Percentiles rank a stretch among this genome's conserved stretches.
These are phyloP conservation scores for Przewalskia tangutica DNA, from an alignment of 257 asterid species.

Conservation along the genomic window DNA sequence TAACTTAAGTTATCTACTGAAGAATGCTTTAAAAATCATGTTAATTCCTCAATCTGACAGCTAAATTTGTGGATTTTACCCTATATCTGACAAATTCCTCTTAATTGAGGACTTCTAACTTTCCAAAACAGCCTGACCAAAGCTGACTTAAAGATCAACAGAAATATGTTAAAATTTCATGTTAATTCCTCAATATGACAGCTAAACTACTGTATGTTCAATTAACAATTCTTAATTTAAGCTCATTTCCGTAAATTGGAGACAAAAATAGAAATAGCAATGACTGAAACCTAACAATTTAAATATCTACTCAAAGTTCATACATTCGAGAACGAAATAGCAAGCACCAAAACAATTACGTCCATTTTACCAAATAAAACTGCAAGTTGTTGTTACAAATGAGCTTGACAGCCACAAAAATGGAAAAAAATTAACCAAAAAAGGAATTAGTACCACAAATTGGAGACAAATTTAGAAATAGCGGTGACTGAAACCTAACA, in stretches of 20 bases:
- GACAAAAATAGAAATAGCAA: not conserved
- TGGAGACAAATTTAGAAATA: too few relatives aligned
- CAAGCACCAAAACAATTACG: too few relatives aligned
- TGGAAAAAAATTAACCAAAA: not conserved
- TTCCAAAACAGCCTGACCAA: not conserved
- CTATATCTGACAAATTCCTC: not conserved
- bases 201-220: not conserved
- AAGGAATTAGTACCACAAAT: constrained; percentile 24
- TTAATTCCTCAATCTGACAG: not conserved
- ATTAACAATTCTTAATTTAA: not conserved
- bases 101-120: not conserved
- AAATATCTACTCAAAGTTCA: not conserved
- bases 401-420: not conserved
- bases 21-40: not conserved
- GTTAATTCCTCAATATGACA: not conserved
- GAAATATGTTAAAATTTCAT: not conserved
- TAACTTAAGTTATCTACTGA: not conserved
- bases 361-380: not conserved
- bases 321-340: not conserved
- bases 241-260: not conserved
- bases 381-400: not conserved
- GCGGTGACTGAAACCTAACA: too few relatives aligned
- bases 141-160: not conserved
- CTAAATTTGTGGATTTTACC: not conserved
- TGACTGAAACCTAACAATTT: not conserved